A percentile compares a stretch with the other conserved stretches of the same genome.
phyloP scores from a whole-genome alignment of 208 protist species.

The Crithidia bombi region DNA sequence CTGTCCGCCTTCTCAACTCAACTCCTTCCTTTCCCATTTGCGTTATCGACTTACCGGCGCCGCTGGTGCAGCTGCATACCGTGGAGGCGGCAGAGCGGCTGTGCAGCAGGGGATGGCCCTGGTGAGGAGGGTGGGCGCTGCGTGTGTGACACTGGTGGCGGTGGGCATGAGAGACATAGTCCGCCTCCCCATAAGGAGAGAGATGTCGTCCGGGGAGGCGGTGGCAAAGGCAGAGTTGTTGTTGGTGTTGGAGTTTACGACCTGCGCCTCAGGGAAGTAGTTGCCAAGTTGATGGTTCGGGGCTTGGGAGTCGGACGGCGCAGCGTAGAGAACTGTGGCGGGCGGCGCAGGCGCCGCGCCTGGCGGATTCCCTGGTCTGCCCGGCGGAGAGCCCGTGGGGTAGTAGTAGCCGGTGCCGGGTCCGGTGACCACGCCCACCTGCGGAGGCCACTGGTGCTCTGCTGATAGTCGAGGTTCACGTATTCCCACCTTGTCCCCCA shows the following conservation, averaged over 20 bases:
- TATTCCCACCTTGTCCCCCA: neutral
- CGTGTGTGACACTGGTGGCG: neutral
- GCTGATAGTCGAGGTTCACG: slow-evolving; percentile 21
- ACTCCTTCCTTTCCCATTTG: neutral
- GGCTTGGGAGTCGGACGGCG: slow-evolving; percentile 1
- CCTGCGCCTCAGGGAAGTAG: slow-evolving; percentile 28
- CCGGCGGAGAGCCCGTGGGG: neutral
- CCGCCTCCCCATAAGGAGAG: slow-evolving; percentile 26
- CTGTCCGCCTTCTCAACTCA: neutral
- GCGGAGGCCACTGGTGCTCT: slow-evolving; percentile 18
- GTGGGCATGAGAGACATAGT: slow-evolving; percentile 17
- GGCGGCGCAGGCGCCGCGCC: neutral
- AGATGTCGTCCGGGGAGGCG: neutral
- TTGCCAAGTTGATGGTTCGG: neutral
- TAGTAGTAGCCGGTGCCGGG: neutral
- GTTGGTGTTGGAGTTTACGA: neutral
- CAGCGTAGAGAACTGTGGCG: slow-evolving; percentile 22
- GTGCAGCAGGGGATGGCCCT: neutral
- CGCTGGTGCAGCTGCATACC: neutral
- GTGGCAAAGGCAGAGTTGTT: neutral
- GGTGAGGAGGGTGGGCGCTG: slow-evolving; percentile 5
- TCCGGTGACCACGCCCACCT: neutral
- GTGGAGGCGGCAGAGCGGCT: neutral
- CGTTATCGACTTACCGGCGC: neutral
- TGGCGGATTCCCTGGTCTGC: neutral